These are phyloP conservation scores for Dacryopinax spathularia DNA, from an alignment of 768 basidiomycete species.

Conservation along the genomic window DNA sequence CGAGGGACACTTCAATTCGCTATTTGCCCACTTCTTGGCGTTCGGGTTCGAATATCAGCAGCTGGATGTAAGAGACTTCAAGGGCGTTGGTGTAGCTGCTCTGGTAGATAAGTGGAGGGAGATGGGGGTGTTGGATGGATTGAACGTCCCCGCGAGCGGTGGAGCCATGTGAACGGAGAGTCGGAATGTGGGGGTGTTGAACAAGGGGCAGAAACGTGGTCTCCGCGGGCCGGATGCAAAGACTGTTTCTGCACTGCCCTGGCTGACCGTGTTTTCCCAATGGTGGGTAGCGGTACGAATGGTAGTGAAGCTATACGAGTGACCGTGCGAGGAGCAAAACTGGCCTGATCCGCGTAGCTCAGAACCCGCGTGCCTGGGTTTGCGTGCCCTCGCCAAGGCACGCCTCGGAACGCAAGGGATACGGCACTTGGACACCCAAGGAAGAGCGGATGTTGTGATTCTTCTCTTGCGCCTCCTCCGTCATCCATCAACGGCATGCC, in stretches of 20 bases:
- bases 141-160: neutral
- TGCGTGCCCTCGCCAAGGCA: neutral
- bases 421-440: no score
- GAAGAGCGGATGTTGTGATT: neutral
- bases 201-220: neutral
- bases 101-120: conserved; percentile 86
- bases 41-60: conserved; percentile 91
- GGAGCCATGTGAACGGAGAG: conserved; percentile 1
- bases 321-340: neutral
- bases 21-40: conserved; percentile 94
- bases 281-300: neutral
- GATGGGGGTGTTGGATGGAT: conserved; percentile 51
- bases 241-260: conserved; percentile 1
- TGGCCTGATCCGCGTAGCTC: neutral
- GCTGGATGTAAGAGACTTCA: conserved; percentile 77
- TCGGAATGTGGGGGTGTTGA: neutral
- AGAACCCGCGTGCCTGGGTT: neutral
- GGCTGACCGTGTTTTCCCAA: neutral
- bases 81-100: conserved; percentile 64
- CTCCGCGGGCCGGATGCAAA: conserved; percentile 2
- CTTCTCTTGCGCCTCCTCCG: neutral
- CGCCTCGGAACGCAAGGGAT: neutral
- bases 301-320: conserved; percentile 1
- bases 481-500: neutral
- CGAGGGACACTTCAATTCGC: conserved; percentile 91